Evolutionary conservation across 192 early-diverging fungal genomes (phyloP), one percentile per base, ranked within the genome.

Genomic region (Umbelopsis vinacea): DNA sequence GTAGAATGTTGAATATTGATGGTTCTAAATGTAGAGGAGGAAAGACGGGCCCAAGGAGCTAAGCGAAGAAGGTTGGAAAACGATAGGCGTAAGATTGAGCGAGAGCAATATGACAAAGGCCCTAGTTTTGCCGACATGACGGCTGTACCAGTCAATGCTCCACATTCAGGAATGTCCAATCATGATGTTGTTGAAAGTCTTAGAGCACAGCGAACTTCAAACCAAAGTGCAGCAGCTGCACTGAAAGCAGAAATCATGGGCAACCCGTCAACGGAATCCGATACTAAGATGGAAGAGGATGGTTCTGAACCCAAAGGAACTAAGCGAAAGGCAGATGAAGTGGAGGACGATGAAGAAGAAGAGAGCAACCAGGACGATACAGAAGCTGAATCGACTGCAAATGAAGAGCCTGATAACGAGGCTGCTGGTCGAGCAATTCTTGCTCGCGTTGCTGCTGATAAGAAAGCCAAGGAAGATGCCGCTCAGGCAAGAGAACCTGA

Each of bases 241-340:
- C 83, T 96, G 71, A 92, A 88, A 60, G 88, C 91, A 12, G 78
- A 84, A 46, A 70, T 94, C 29, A 79, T 75, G 17, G 81, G 72
- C 1, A 76, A 72, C 60, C 72, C 60, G 19, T 77, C 71, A 70
- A 67, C 71, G 4, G 76, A 70, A 11, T 76, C 48, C 15, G 48
- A 50, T 50, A 50, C 48, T 6, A 4, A 50, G 15, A 50, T 50
- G 48, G 1, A 50, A 75, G 35, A 71, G 19, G 19, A 75, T 21
- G 68, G 29, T 4, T 52, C 80, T 2, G 63, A 53, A 12, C 21
- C 53, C 5, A 68, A 46, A 52, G 80, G 78, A 9, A 71, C 66
- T 17, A 89, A 90, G 52, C 77, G 85, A 66, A 81, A 85, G 3
- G 81, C 75, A 14, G 82, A 79, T 10, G 88, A 87, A 47, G 76